Base-by-base conservation (phyloP, 106 monocot genomes). In the Platanthera zijinensis region DNA sequence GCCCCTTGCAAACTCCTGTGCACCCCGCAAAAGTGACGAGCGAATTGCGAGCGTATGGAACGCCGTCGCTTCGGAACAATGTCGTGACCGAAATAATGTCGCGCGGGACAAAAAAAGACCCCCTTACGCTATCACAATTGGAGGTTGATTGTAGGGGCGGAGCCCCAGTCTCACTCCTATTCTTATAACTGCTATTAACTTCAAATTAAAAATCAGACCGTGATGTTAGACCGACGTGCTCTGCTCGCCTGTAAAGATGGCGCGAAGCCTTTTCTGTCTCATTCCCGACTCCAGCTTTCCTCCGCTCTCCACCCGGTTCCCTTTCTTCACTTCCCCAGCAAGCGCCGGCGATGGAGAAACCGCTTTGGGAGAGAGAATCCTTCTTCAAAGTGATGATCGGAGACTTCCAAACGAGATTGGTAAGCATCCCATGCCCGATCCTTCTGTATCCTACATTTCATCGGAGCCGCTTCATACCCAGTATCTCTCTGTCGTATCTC, bases 331-430 rank as follows among this genome's bases (percentile, higher is more conserved):
- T 70, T 70, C 70, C 48, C 11, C 48, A 48, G 46, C 8, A 19
- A 10, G 46, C 51, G 72, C 19, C 21, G 50, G 72, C n/a, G 18
- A 72, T 72, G 72, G 72, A 72, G 22, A 72, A 72, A 9, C 22
- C 72, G 51, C 19, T 72, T 0, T 72, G 72, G 78, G 78, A 69
- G 28, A 69, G 54, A 46, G 69, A 53, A 49, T 78, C 78, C 1
- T 78, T 78, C 69, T 78, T 78, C 32, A 78, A 78, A 69, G 78
- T 78, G 21, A 78, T 78, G 78, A 56, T 72, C 48, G 78, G 78
- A 0, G 72, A 72, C 71, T 78, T 78, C 48, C 48, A 63, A 49
- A 48, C 62, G 8, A 76, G 19, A 7, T 19, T 76, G 49, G 62
- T 63, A 63, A 17, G 3, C 48, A 39, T 39, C 39, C 39, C 3